phyloP scores from a whole-genome alignment of 2,329 filamentous ascomycete species.

The Cordyceps fumosorosea region DNA sequence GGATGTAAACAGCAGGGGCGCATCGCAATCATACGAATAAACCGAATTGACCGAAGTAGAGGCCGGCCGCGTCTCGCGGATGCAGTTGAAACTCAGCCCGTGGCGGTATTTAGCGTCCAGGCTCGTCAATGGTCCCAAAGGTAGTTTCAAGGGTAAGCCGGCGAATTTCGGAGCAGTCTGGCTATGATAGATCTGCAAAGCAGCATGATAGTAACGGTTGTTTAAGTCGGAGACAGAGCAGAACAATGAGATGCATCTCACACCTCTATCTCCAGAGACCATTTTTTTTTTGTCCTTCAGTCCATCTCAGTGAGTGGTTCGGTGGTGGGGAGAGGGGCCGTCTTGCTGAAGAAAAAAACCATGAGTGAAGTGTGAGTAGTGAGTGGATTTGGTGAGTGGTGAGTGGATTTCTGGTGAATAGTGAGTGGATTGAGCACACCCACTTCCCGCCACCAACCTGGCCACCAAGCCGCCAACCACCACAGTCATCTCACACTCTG shows the following conservation, averaged over 20 bases:
- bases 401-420: background rate
- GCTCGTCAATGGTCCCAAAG: background rate
- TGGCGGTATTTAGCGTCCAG: background rate
- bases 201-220: background rate
- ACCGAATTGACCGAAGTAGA: background rate
- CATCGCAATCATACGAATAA: constrained; percentile 4
- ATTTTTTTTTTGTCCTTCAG: background rate
- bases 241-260: background rate
- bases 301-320: background rate
- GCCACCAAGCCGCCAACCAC: background rate
- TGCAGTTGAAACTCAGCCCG: constrained; percentile 3
- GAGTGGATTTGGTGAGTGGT: too few relatives aligned
- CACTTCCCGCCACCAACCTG: background rate
- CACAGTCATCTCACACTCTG: constrained; percentile 1
- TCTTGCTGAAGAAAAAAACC: background rate
- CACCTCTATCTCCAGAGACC: background rate
- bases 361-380: background rate
- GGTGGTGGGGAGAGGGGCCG: background rate
- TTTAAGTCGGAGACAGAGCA: background rate
- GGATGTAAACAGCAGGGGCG: background rate
- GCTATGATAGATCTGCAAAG: background rate
- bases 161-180: background rate
- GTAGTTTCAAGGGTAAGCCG: constrained; percentile 4
- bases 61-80: background rate
- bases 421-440: background rate